Evolutionary conservation across 1,139 yeast genomes (phyloP).

Genomic region (Sugiyamaella castrensis): DNA sequence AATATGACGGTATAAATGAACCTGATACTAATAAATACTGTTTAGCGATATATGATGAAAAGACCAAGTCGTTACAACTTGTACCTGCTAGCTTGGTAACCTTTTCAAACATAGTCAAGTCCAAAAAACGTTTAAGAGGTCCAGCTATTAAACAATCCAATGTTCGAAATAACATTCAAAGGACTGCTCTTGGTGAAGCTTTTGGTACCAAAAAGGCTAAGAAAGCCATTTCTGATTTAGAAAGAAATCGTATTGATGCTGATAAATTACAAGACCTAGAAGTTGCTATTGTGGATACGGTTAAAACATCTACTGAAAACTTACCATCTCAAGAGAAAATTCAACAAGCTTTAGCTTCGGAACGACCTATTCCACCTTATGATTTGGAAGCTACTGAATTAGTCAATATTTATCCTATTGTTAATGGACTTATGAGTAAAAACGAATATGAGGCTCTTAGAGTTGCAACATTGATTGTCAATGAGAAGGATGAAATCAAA

Average conservation of each 20-base stretch:
- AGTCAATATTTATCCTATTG: conserved; percentile 71
- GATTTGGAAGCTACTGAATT: conserved; percentile 73
- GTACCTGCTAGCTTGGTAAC: conserved; percentile 59
- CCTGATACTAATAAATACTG: conserved; percentile 46
- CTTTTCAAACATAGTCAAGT: conserved; percentile 44
- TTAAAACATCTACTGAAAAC: conserved; percentile 63
- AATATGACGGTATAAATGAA: conserved; percentile 59
- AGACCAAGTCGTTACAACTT: conserved; percentile 56
- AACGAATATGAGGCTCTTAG: conserved; percentile 64
- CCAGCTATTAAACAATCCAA: conserved; percentile 52
- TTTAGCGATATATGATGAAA: conserved; percentile 69
- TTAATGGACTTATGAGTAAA: conserved; percentile 65
- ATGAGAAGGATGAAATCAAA: conserved; percentile 48
- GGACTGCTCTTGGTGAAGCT: conserved; percentile 87
- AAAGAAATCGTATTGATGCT: conserved; percentile 81
- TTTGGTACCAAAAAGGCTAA: conserved; percentile 97
- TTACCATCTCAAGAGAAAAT: conserved; percentile 68
- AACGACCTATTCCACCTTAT: conserved; percentile 81
- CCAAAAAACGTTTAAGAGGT: conserved; percentile 44
- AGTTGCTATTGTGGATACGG: conserved; percentile 77
- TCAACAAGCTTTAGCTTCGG: conserved; percentile 52
- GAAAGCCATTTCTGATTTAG: conserved; percentile 78
- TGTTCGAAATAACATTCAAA: conserved; percentile 50
- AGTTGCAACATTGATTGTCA: conserved; percentile 49
- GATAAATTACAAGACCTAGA: conserved; percentile 72